Evolutionary conservation across 441 rosid genomes (phyloP).

Genomic region (Gossypium gossypioides): DNA sequence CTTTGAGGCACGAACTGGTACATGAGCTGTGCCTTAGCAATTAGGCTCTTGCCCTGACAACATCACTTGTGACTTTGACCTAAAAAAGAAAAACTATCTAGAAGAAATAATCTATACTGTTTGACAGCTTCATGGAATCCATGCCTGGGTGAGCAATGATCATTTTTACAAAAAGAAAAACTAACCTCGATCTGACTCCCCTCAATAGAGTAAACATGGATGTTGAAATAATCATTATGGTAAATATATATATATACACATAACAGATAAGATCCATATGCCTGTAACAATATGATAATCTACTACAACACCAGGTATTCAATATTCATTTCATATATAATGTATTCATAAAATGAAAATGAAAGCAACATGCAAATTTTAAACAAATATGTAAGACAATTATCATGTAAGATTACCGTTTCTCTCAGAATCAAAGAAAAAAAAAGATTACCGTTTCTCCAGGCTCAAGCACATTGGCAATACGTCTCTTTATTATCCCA

Average conservation of each 20-base stretch:
- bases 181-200: neutral
- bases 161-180: neutral
- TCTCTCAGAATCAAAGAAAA: too few species aligned
- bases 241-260: neutral
- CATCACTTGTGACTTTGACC: neutral
- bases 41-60: neutral
- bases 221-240: neutral
- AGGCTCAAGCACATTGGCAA: slow-evolving; percentile 66
- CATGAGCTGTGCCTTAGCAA: neutral
- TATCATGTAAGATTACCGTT: slow-evolving; percentile 25
- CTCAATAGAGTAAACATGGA: neutral
- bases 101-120: neutral
- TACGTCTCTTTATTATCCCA: slow-evolving; percentile 67
- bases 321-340: neutral
- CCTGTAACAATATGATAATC: neutral
- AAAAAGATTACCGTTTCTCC: slow-evolving; percentile 67
- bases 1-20: neutral
- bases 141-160: neutral
- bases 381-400: neutral
- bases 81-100: neutral
- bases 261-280: neutral
- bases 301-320: neutral
- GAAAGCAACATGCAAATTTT: neutral
- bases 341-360: neutral
- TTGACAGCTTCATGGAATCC: neutral